phyloP scores from a whole-genome alignment of 1,284 basidiomycete genomes.

The Ceratobasidium papillatum region DNA sequence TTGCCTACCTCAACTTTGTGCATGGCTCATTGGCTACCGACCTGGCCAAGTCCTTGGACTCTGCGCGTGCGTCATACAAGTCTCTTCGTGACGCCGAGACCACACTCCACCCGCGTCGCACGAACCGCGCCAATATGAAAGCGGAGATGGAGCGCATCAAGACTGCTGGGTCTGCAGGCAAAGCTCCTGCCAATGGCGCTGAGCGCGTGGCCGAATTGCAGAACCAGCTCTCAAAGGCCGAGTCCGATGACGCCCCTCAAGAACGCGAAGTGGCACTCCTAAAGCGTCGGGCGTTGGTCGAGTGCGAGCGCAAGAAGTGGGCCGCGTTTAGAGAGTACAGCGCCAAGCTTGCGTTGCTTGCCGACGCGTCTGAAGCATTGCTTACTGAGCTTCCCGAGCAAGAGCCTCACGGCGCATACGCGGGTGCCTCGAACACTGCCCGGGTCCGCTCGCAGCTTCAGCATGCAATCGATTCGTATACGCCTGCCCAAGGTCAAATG shows the following conservation, averaged over 20 bases:
- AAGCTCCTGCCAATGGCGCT: constrained; percentile 57
- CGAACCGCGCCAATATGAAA: constrained; percentile 63
- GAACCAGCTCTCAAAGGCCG: constrained; percentile 68
- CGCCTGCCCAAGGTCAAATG: constrained; percentile 63
- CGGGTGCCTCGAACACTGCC: constrained; percentile 67
- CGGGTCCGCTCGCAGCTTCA: constrained; percentile 76
- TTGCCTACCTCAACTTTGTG: constrained; percentile 79
- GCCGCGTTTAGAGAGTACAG: constrained; percentile 80
- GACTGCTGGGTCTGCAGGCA: constrained; percentile 60
- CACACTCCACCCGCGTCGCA: constrained; percentile 66
- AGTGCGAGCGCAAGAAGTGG: constrained; percentile 78
- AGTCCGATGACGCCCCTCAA: constrained; percentile 66
- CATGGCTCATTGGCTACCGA: constrained; percentile 69
- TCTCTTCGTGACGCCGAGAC: constrained; percentile 73
- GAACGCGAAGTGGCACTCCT: constrained; percentile 75
- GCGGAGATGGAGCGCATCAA: constrained; percentile 71
- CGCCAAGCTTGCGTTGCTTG: constrained; percentile 75
- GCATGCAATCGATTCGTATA: constrained; percentile 76
- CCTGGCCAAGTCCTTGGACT: constrained; percentile 67
- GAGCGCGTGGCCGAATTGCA: constrained; percentile 70
- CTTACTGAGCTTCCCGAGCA: constrained; percentile 66
- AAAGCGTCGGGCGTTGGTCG: constrained; percentile 74
- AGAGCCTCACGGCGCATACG: constrained; percentile 69
- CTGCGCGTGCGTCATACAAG: constrained; percentile 71
- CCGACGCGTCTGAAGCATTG: constrained; percentile 71